Conservation (phyloP, 208 protist species). For the Trypanosoma conorhini region DNA sequence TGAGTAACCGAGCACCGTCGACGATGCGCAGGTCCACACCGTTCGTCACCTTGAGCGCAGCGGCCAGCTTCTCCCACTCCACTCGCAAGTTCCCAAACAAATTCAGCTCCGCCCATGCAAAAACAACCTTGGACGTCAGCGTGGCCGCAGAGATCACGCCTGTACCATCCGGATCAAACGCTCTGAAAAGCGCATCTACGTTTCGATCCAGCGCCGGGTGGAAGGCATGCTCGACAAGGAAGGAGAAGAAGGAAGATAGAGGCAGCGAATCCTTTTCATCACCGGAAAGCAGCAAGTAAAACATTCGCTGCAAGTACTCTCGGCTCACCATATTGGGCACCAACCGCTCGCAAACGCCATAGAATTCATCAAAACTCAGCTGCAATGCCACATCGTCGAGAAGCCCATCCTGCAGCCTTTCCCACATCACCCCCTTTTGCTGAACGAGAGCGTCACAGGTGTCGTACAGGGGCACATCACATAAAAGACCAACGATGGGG, state of each 20-base stretch:
- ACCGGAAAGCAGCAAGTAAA: conserved; percentile 37
- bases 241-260: conserved; percentile 46
- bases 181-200: conserved; percentile 56
- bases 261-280: conserved; percentile 23
- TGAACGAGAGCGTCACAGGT: conserved; percentile 42
- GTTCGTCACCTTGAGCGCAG: conserved; percentile 39
- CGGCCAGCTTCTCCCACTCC: conserved; percentile 62
- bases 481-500: conserved; percentile 65
- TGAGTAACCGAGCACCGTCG: conserved; percentile 32
- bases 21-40: conserved; percentile 27
- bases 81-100: conserved; percentile 70
- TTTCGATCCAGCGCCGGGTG: conserved; percentile 62
- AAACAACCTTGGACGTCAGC: conserved; percentile 42
- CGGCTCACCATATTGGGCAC: conserved; percentile 39
- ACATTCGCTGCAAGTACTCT: conserved; percentile 50
- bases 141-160: conserved; percentile 51
- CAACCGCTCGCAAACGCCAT: conserved; percentile 16
- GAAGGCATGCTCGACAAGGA: conserved; percentile 56
- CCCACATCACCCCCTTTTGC: conserved; percentile 20
- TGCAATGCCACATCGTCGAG: not conserved
- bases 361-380: conserved; percentile 23
- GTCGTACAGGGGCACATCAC: conserved; percentile 42
- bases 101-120: conserved; percentile 61
- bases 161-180: conserved; percentile 53
- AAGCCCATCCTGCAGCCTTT: not conserved